Conservation (phyloP, 805 yeast species). For the Metschnikowia gruessii region DNA sequence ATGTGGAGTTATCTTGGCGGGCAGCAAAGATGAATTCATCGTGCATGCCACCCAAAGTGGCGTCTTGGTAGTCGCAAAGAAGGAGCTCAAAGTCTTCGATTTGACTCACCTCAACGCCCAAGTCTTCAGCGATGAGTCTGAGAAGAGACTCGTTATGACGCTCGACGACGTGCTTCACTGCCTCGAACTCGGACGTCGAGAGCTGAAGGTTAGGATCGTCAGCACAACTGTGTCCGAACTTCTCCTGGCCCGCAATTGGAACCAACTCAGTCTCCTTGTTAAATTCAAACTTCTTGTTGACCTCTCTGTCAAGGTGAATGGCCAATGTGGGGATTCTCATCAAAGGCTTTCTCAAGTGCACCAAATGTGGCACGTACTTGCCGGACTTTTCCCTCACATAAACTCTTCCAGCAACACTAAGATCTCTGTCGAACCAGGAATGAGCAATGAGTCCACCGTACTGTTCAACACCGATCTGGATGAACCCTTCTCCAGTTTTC, state of each 20-base stretch:
- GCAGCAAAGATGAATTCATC: constrained; percentile 92
- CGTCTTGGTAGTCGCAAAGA: constrained; percentile 78
- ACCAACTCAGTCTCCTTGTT: constrained; percentile 82
- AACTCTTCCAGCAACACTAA: constrained; percentile 89
- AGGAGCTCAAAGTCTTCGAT: constrained; percentile 90
- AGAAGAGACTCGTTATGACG: constrained; percentile 79
- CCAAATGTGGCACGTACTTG: constrained; percentile 58
- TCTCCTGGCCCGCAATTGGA: constrained; percentile 74
- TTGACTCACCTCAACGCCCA: constrained; percentile 47
- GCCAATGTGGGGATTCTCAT: constrained; percentile 93
- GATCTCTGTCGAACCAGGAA: constrained; percentile 95
- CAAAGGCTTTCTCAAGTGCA: constrained; percentile 75
- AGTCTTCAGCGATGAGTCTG: constrained; percentile 63
- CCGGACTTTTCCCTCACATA: constrained; percentile 53
- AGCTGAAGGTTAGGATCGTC: constrained; percentile 47
- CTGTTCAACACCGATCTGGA: constrained; percentile 88
- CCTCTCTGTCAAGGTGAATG: constrained; percentile 80
- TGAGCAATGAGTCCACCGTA: constrained; percentile 98
- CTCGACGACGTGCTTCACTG: constrained; percentile 59
- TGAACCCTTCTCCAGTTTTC: constrained; percentile 65
- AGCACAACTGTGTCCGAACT: constrained; percentile 39
- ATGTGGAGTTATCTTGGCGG: constrained; percentile 84
- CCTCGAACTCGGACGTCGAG: constrained; percentile 55
- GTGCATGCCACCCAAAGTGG: constrained; percentile 82
- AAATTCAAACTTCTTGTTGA: constrained; percentile 76